phyloP scores from a whole-genome alignment of 2,329 filamentous ascomycete genomes.

The Phaeosphaeriaceae sp. region DNA sequence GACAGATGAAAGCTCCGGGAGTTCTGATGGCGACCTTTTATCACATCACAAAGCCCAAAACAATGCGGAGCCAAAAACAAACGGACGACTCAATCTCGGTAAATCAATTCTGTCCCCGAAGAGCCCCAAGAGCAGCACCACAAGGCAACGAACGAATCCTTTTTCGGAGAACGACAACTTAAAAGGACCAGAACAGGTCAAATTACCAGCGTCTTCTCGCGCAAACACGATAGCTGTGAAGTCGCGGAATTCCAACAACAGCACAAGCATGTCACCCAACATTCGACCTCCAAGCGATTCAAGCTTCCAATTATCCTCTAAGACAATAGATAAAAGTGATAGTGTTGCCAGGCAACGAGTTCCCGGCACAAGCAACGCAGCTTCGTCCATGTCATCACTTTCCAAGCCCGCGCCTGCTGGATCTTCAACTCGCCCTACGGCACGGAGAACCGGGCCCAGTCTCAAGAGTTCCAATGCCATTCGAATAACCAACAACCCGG shows the following conservation, averaged over 20 bases:
- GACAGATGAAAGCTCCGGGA: not conserved
- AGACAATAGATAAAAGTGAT: not conserved
- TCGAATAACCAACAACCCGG: constrained; percentile 35
- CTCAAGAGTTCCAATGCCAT: constrained; percentile 15
- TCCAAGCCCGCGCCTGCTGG: not conserved
- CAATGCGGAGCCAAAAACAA: not conserved
- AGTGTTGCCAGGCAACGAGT: not conserved
- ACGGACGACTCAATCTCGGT: not conserved
- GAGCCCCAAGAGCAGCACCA: not conserved
- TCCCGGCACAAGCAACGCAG: not conserved
- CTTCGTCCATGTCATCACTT: not conserved
- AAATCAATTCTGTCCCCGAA: constrained; percentile 6
- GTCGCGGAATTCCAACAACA: not conserved
- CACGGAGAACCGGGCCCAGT: not conserved
- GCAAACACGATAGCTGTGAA: not conserved
- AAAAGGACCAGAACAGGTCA: not conserved
- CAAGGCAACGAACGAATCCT: not conserved
- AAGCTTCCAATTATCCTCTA: not conserved
- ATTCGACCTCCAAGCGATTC: not conserved
- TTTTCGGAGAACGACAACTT: not conserved
- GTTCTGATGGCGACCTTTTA: not conserved
- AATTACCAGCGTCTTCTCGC: not conserved
- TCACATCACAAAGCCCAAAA: not conserved
- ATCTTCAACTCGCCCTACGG: not conserved
- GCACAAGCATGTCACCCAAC: not conserved